Conservation (phyloP, 2,329 filamentous ascomycete genomes). For the Chalaropsis ovoidea region DNA sequence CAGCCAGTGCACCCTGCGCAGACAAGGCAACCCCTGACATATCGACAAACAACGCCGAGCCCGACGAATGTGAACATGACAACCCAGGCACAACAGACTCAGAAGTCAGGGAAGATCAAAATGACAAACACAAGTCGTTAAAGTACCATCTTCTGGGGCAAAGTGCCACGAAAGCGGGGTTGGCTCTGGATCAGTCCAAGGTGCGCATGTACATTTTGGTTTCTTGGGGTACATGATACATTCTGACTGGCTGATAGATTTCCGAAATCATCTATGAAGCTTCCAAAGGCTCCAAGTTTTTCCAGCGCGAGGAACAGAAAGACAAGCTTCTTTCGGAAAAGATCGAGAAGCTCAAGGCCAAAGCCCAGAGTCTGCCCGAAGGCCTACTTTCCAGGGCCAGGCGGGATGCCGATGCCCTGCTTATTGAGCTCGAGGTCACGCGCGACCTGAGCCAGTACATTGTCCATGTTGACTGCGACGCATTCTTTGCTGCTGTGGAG, state of each 20-base stretch:
- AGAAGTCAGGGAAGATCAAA: background rate
- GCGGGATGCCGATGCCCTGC: slow-evolving; percentile 68
- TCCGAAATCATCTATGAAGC: slow-evolving; percentile 96
- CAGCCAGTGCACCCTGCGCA: background rate
- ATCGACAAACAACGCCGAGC: background rate
- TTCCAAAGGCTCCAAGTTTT: slow-evolving; percentile 92
- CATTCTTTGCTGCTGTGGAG: slow-evolving; percentile 93
- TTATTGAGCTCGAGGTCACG: slow-evolving; percentile 65
- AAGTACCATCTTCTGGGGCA: slow-evolving; percentile 87
- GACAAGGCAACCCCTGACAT: background rate
- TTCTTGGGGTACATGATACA: background rate
- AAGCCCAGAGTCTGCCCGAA: slow-evolving; percentile 64
- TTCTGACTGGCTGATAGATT: slow-evolving; percentile 43
- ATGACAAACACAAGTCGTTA: slow-evolving; percentile 46
- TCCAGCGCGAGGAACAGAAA: slow-evolving; percentile 75
- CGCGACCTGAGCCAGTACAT: slow-evolving; percentile 76
- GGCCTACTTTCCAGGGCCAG: slow-evolving; percentile 63
- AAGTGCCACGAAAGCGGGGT: slow-evolving; percentile 85
- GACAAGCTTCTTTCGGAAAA: slow-evolving; percentile 77
- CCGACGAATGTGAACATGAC: background rate
- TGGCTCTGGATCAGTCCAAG: slow-evolving; percentile 88
- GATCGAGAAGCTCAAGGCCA: slow-evolving; percentile 66
- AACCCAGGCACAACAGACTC: background rate
- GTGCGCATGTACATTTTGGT: slow-evolving; percentile 32
- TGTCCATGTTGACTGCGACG: slow-evolving; percentile 92